Evolutionary conservation across 2,329 filamentous ascomycete genomes (phyloP).

Genomic region (Chaetothyriales sp.): DNA sequence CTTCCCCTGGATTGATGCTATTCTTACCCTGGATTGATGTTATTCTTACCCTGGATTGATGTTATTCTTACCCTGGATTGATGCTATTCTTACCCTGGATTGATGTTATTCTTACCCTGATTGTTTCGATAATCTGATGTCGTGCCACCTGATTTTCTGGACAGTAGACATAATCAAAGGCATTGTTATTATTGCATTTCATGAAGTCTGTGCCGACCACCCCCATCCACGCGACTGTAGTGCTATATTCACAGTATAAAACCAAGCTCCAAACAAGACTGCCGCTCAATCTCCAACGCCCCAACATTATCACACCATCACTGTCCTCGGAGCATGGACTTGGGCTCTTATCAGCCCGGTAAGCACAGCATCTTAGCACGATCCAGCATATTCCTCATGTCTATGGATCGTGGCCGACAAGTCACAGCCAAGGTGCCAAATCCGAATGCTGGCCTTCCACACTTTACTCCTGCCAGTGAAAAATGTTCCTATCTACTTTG

Average conservation of each 20-base stretch:
- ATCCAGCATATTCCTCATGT: conserved; percentile 16
- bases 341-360: background rate
- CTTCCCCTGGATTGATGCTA: too few relatives aligned
- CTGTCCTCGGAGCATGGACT: background rate
- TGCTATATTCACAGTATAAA: background rate
- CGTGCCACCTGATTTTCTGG: too few relatives aligned
- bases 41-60: too few relatives aligned
- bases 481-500: too few relatives aligned
- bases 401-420: conserved; percentile 20
- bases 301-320: background rate
- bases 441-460: conserved; percentile 19
- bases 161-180: too few relatives aligned
- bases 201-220: background rate
- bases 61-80: too few relatives aligned
- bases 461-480: conserved; percentile 21
- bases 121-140: too few relatives aligned
- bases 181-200: too few relatives aligned
- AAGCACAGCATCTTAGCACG: background rate
- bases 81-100: too few relatives aligned
- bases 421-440: conserved; percentile 24
- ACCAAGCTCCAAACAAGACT: background rate
- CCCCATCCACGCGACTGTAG: background rate
- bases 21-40: too few relatives aligned
- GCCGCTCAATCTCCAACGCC: background rate
- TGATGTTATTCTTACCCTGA: too few relatives aligned